These are phyloP conservation scores for Cystofilobasidium ferigula DNA, from an alignment of 768 basidiomycete species.

Conservation along the genomic window DNA sequence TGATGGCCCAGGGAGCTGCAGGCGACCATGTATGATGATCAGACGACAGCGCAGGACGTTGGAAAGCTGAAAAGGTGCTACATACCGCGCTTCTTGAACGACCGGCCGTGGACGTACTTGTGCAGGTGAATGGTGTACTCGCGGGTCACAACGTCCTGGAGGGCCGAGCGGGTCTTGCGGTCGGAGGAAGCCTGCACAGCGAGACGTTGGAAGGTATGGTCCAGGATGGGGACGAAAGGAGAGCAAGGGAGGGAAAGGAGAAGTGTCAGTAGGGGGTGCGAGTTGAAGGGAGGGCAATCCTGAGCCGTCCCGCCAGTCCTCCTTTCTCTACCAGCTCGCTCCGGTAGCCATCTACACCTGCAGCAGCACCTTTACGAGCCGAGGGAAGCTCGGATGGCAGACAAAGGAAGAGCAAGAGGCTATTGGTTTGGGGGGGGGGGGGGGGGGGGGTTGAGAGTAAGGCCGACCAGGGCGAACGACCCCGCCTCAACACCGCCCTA, in stretches of 20 bases:
- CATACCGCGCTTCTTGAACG: slow-evolving; percentile 23
- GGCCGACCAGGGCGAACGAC: too few species aligned
- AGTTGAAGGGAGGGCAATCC: too few species aligned
- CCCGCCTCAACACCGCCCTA: not conserved
- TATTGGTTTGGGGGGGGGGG: too few species aligned
- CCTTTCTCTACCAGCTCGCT: too few species aligned
- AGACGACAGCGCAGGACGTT: not conserved
- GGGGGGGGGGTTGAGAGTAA: too few species aligned
- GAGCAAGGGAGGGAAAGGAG: too few species aligned
- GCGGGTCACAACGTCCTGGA: slow-evolving; percentile 93
- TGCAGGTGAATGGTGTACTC: slow-evolving; percentile 98
- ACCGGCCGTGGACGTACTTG: slow-evolving; percentile 47
- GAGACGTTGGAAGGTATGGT: not conserved
- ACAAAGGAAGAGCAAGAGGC: too few species aligned
- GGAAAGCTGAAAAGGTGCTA: not conserved
- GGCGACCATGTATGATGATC: slow-evolving; percentile 9
- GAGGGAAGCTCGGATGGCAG: too few species aligned
- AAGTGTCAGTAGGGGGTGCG: too few species aligned
- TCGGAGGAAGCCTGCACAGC: not conserved
- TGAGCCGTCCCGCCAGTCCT: too few species aligned
- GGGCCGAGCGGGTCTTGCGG: slow-evolving; percentile 73
- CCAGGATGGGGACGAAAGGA: not conserved
- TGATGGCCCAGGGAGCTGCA: slow-evolving; percentile 81
- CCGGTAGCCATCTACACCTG: too few species aligned
- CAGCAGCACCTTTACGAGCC: too few species aligned